Base-by-base conservation (phyloP, 257 asterid genomes). In the Primulina huaijiensis region DNA sequence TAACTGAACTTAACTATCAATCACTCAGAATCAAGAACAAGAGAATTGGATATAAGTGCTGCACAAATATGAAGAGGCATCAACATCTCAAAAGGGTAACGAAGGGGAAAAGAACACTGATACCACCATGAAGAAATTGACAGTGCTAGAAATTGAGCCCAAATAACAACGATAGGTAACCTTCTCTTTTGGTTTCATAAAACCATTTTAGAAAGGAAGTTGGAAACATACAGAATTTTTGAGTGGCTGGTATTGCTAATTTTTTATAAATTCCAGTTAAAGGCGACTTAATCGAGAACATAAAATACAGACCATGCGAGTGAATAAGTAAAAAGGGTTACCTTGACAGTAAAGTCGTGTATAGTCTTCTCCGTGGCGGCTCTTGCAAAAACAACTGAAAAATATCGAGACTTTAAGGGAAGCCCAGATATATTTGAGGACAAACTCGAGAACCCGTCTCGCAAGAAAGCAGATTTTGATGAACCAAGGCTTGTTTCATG, bases 261-360 rank as follows among this genome's bases (percentile, higher is more conserved):
- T 23, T 23, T 27, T 27, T 27, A 27, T 27, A 27, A 27, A 27
- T 33, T 1, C 37, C 37, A 5, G 6, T 33, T 33, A 33, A 33
- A 5, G 37, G 37, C 6, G 8, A 33, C 37, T 33, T 7, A 35
- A 35, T 6, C 40, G 6, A 35, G 40, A 6, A 12, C 46, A 10
- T 10, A 38, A 4, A 23, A n/a, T 29, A 46, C 19, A 17, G 43
- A 27, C 3, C 30, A 27, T 2, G 30, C 30, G 30, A 27, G 30
- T 27, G 30, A 27, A 27, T 2, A 27, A 27, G 30, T 23, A 34
- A 59, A 43, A 21, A 20, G 9, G n/a, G 3, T 55, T 40, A 90
- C 98, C 97, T 92, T 89, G 0, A 92, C 98, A 27, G 86, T 83
- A 74, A 82, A 92, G 76, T 92, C 98, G 82, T 92, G 78, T 6